phyloP scores from a whole-genome alignment of 108 stramenopile species.

The Fistulifera pelliculosa region DNA sequence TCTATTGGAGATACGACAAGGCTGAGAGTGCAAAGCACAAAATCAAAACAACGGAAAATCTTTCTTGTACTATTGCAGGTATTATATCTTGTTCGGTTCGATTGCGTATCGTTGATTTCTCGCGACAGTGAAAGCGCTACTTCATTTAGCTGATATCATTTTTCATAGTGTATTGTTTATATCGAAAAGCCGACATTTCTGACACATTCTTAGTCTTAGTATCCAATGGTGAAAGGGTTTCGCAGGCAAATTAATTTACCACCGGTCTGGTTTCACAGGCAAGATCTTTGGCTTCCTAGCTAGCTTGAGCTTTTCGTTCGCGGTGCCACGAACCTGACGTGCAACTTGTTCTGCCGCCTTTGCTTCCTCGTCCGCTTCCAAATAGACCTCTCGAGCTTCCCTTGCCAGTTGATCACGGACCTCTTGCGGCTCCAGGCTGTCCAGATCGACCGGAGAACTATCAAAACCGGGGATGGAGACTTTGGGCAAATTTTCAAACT shows the following conservation, averaged over 20 bases:
- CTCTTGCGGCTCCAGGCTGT: conserved; percentile 52
- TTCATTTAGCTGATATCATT: too few species aligned
- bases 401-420: conserved; percentile 65
- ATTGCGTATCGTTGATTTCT: too few species aligned
- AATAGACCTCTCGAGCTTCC: conserved; percentile 35
- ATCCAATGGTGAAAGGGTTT: conserved; percentile 49
- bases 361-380: conserved; percentile 50
- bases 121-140: too few species aligned
- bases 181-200: background rate
- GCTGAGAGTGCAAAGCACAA: too few species aligned
- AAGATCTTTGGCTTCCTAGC: conserved; percentile 67
- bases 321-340: conserved; percentile 32
- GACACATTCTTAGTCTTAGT: conserved; percentile 30
- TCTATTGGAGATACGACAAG: too few species aligned
- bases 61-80: too few species aligned
- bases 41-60: too few species aligned
- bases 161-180: too few species aligned
- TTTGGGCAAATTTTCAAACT: conserved; percentile 22
- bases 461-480: conserved; percentile 4
- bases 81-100: too few species aligned
- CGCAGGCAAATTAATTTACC: conserved; percentile 78
- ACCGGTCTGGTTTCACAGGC: conserved; percentile 68
- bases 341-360: conserved; percentile 48
- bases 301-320: conserved; percentile 59
- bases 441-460: conserved; percentile 3